phyloP scores from a whole-genome alignment of 139 green algal genomes.

The Chlamydomonas sp. region DNA sequence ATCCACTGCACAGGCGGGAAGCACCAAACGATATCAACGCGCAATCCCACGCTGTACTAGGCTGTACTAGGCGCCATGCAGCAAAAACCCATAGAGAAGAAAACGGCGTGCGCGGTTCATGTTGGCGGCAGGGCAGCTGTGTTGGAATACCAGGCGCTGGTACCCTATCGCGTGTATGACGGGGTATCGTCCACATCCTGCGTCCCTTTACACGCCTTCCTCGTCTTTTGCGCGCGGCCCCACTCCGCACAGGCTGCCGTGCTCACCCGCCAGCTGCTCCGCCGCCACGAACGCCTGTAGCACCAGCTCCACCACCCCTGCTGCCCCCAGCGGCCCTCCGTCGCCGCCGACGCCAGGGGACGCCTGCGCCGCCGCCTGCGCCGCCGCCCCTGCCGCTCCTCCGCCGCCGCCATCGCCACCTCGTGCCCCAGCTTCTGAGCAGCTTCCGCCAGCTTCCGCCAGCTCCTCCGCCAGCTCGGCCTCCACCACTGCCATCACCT shows the following conservation, averaged over 20 bases:
- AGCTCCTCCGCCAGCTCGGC: conserved; percentile 13
- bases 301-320: background rate
- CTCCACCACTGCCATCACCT: conserved; percentile 1
- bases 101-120: too few species aligned
- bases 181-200: too few species aligned
- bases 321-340: background rate
- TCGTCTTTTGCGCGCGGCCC: too few species aligned
- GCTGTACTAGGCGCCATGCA: too few species aligned
- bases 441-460: background rate
- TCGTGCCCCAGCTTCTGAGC: background rate
- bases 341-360: background rate
- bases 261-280: conserved; percentile 5
- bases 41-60: too few species aligned
- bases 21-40: too few species aligned
- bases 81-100: too few species aligned
- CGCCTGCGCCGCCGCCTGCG: background rate
- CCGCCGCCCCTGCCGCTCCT: background rate
- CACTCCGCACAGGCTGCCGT: too few species aligned
- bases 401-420: background rate
- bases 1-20: background rate
- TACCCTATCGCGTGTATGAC: too few species aligned
- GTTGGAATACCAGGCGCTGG: background rate
- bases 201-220: too few species aligned
- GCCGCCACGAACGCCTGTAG: conserved; percentile 23
- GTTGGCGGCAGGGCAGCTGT: background rate